Evolutionary conservation across 257 asterid species (phyloP), one percentile per base, ranked within the genome.

Genomic region (Salvia rosmarinus): DNA sequence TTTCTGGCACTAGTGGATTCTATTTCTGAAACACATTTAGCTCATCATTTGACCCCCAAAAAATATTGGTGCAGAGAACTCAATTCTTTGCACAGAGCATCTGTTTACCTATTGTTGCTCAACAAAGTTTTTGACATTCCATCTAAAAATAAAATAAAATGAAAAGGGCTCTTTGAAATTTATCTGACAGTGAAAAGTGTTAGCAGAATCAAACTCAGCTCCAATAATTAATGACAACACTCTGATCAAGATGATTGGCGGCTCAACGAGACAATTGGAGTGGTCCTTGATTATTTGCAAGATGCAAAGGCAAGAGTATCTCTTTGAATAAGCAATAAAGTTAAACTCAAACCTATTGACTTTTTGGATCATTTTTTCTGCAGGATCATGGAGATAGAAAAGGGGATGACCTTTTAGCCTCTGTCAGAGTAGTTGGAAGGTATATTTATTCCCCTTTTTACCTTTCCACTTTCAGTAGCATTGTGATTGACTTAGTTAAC

Each of bases 331-430:
- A 66, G 39, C 44, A 39, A 46, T 61, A 9, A 43, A 40, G 42
- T 52, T 51, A 16, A 21, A 47, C 21, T 60, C 63, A 55, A 40
- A 51, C 58, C 54, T 65, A 34, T 54, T 64, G 56, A 78, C 71
- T 67, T 62, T 39, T 37, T 10, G 54, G 67, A 60, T 55, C 46
- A 47, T 76, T 68, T 78, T 82, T 73, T 75, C 62, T 60, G 64
- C 79, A 89, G 96, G 96, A 89, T 55, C 98, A 93, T 67, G 91
- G 88, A 43, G 83, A 80, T 74, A 89, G 80, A 78, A 90, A 85
- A 81, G 98, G 98, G 74, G 87, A 89, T 75, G 97, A 93, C 82
- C 94, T 93, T 69, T 81, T 93, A 75, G 98, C 97, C 28, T 89
- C 96, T 16, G 96, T 93, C 59, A 84, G 98, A 77, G 55, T 93